Evolutionary conservation across 1,284 basidiomycete genomes (phyloP).

Genomic region (Schizopora paradoxa): DNA sequence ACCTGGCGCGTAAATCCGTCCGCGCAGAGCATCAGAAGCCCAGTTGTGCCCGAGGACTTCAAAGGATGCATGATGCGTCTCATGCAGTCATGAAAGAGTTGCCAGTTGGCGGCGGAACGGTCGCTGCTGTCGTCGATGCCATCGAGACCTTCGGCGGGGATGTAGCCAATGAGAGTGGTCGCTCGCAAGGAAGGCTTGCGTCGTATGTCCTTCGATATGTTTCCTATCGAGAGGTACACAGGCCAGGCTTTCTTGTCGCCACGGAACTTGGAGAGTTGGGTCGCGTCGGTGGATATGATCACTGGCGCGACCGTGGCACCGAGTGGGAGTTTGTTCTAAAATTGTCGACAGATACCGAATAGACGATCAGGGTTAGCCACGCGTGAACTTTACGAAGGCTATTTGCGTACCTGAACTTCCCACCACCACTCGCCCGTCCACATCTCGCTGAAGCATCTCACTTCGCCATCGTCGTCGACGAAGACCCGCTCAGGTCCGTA

Average conservation of each 20-base stretch:
- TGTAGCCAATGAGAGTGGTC: slow-evolving; percentile 34
- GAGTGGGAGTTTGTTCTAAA: not conserved
- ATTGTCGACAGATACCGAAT: not conserved
- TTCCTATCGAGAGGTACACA: slow-evolving; percentile 20
- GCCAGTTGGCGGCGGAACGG: slow-evolving; percentile 22
- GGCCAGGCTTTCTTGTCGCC: slow-evolving; percentile 19
- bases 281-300: slow-evolving; percentile 19
- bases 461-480: not conserved
- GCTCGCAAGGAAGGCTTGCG: slow-evolving; percentile 9
- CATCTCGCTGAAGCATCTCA: slow-evolving; percentile 1
- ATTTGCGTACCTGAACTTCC: slow-evolving; percentile 2
- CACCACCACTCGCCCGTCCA: slow-evolving; percentile 9
- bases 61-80: slow-evolving; percentile 27
- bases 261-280: slow-evolving; percentile 17
- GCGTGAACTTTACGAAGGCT: not conserved
- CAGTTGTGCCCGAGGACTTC: slow-evolving; percentile 17
- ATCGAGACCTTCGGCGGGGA: slow-evolving; percentile 34
- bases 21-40: slow-evolving; percentile 16
- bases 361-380: not conserved
- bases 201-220: slow-evolving; percentile 16
- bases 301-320: slow-evolving; percentile 13
- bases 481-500: slow-evolving; percentile 7
- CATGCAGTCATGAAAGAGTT: slow-evolving; percentile 39
- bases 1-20: slow-evolving; percentile 13
- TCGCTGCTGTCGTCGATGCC: slow-evolving; percentile 23